Base-by-base conservation (phyloP, 768 basidiomycete species). In the Pulveroboletus ravenelii region DNA sequence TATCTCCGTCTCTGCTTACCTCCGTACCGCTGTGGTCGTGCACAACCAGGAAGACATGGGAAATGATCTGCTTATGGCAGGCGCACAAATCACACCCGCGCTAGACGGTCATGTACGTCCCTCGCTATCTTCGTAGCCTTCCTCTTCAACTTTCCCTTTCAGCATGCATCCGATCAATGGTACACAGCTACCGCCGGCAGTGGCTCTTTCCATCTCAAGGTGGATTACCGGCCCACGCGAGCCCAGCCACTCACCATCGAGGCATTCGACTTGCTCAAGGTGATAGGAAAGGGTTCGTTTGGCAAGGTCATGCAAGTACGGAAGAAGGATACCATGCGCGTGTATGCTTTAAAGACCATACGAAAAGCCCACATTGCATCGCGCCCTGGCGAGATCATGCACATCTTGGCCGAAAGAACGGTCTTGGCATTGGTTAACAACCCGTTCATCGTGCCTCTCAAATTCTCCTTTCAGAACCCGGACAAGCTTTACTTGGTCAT, bases 231-330 rank as follows among this genome's bases (percentile, higher is more conserved):
- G 61, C 92, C 94, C 0, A 83, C 79, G 25, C 83, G 89, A 51
- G 82, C 85, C 58, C 85, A 90, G 63, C 74, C 87, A 4, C 76
- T 97, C 41, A 91, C 92, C n/a, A 97, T 97, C 62, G 94, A 98
- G 61, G 86, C 85, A 4, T 98, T 99, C 64, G 95, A 99, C 53
- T 74, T 99, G 43, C 85, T 99, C 62, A 96, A 94, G 67, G 95
- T 99, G 40, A 95, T 99, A 52, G 94, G 95, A 17, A 97, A 97
- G 70, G 95, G 96, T 10, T 88, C 85, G 53, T 99, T 99, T 61
- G 95, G 96, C 14, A 99, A 99, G 71, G 94, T 95, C 34, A 98
- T 98, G 96, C 95, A 99, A 78, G 95, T 99, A 37, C 87, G 93
- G 47, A 99, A 99, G 74, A 94, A 96, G 73, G 93, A 99, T 70